A percentile compares a stretch with the other conserved stretches of the same genome.
These are phyloP conservation scores for Chlamydomonas sphaeroides DNA, from an alignment of 139 green algal species.

Conservation along the genomic window DNA sequence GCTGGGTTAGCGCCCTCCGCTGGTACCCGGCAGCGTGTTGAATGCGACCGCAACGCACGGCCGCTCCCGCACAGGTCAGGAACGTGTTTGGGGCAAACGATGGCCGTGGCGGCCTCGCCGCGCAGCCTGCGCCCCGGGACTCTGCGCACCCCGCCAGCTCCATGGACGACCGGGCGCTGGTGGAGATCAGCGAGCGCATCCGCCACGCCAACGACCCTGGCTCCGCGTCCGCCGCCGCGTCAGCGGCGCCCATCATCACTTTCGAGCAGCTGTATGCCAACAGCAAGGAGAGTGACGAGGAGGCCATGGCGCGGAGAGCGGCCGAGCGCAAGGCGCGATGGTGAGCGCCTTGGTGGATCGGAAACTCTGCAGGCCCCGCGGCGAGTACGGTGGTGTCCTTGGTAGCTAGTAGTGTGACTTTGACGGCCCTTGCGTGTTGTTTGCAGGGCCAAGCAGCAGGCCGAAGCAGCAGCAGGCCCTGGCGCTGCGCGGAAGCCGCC, in stretches of 20 bases:
- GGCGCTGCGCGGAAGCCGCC: no score
- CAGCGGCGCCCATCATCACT: neutral
- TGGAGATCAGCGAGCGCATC: constrained; percentile 28
- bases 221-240: neutral
- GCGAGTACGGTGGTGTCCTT: neutral
- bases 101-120: neutral
- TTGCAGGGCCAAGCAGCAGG: no score
- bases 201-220: constrained; percentile 7
- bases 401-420: neutral
- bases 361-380: neutral
- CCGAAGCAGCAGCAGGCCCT: no score
- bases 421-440: neutral
- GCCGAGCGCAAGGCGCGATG: constrained; percentile 39
- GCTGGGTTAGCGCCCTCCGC: neutral
- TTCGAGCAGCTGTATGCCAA: constrained; percentile 37
- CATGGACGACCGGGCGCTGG: constrained; percentile 14
- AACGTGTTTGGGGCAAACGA: neutral
- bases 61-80: neutral
- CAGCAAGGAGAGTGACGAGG: constrained; percentile 24
- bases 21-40: neutral
- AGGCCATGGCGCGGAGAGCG: constrained; percentile 27
- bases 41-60: neutral
- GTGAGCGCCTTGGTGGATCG: neutral
- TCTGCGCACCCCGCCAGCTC: neutral
- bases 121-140: neutral